Evolutionary conservation across 148 eudicot genomes (phyloP).

Genomic region (Vaccinium vitisidaea): DNA sequence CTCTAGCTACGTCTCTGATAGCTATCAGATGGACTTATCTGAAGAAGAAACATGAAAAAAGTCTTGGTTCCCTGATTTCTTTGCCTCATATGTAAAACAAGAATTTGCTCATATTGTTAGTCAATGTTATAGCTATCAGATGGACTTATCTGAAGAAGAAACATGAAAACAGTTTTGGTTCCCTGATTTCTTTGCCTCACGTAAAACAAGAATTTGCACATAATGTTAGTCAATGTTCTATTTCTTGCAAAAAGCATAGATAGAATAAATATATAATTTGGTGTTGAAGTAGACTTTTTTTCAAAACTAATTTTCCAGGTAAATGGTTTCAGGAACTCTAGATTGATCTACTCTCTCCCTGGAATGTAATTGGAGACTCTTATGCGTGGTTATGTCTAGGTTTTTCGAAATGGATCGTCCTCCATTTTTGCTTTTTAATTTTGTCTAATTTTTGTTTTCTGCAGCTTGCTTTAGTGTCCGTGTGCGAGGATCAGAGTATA

Average conservation of each 20-base stretch:
- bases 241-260: neutral
- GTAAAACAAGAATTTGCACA: neutral
- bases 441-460: conserved; percentile 10
- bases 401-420: neutral
- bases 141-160: neutral
- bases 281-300: neutral
- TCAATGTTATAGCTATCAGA: neutral
- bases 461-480: conserved; percentile 94
- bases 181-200: neutral
- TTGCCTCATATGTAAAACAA: too few relatives aligned
- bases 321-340: neutral
- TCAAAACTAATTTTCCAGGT: neutral
- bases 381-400: neutral
- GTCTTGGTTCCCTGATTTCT: neutral
- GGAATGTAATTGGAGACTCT: neutral
- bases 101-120: neutral
- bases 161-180: neutral
- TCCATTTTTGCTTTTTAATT: neutral
- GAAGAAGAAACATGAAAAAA: neutral
- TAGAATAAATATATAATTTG: neutral
- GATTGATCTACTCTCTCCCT: neutral
- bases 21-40: neutral
- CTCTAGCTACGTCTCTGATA: neutral
- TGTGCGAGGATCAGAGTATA: conserved; percentile 93
- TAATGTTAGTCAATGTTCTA: neutral